Percentiles rank a stretch among this genome's conserved stretches.
phyloP scores from a whole-genome alignment of 352 stramenopile genomes.

The Heterotrichella gracilis region DNA sequence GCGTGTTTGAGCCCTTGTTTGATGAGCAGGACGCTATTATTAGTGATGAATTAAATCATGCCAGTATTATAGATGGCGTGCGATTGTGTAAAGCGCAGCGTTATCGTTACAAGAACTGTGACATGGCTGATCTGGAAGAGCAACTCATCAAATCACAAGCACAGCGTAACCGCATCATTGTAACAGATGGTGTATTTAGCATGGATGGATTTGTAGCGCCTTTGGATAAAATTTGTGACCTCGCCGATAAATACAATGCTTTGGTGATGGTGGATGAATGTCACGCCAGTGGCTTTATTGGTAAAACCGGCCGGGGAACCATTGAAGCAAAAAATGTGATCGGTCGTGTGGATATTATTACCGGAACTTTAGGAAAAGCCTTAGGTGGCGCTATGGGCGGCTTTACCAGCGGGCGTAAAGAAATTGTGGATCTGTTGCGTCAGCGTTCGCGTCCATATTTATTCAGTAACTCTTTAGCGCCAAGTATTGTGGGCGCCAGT shows the following conservation, averaged over 20 bases:
- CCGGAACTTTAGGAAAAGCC: constrained; percentile 61
- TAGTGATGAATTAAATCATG: constrained; percentile 59
- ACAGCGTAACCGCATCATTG: constrained; percentile 47
- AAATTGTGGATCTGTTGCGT: constrained; percentile 51
- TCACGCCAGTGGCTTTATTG: constrained; percentile 63
- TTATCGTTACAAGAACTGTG: constrained; percentile 59
- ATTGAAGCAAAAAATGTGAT: constrained; percentile 52
- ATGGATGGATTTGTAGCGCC: constrained; percentile 67
- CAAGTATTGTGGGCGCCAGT: constrained; percentile 54
- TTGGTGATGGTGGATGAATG: constrained; percentile 64
- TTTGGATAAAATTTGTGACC: constrained; percentile 34
- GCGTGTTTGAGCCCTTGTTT: constrained; percentile 50
- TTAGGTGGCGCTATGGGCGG: constrained; percentile 53
- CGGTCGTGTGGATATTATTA: constrained; percentile 57
- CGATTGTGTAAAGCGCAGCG: constrained; percentile 58
- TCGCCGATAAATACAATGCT: constrained; percentile 56
- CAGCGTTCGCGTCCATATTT: constrained; percentile 55
- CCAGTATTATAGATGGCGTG: constrained; percentile 59
- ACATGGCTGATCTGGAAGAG: constrained; percentile 47
- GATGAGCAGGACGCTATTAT: constrained; percentile 53
- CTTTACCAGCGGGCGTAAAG: constrained; percentile 50
- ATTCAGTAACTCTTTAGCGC: constrained; percentile 59
- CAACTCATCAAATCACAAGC: constrained; percentile 51
- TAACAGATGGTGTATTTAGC: constrained; percentile 62
- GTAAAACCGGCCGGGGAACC: constrained; percentile 45